phyloP scores from a whole-genome alignment of 176 grass and related monocot genomes.

The Oryza nivara region DNA sequence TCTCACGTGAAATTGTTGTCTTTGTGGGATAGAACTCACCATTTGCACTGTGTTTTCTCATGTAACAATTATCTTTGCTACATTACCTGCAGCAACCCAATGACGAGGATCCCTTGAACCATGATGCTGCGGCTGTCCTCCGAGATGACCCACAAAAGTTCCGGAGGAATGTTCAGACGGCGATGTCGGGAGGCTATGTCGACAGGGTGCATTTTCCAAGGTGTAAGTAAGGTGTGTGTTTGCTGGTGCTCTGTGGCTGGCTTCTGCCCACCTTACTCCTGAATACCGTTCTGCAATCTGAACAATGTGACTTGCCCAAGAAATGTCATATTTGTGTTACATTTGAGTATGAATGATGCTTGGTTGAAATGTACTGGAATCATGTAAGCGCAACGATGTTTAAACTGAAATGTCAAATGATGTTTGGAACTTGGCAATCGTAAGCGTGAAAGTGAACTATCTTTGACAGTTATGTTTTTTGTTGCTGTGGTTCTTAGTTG shows the following conservation, averaged over 20 bases:
- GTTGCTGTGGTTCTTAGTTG: background rate
- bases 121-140: slow-evolving; percentile 60
- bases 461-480: background rate
- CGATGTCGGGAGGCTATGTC: slow-evolving; percentile 62
- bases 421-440: slow-evolving; percentile 18
- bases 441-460: background rate
- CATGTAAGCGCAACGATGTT: background rate
- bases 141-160: slow-evolving; percentile 67
- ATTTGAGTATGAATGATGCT: slow-evolving; percentile 13
- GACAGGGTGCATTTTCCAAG: slow-evolving; percentile 54
- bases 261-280: background rate
- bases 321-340: background rate
- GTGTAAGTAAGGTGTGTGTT: slow-evolving; percentile 37
- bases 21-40: background rate
- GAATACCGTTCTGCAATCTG: slow-evolving; percentile 11
- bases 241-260: background rate
- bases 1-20: background rate
- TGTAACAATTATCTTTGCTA: slow-evolving; percentile 14
- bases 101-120: slow-evolving; percentile 74
- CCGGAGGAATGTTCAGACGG: slow-evolving; percentile 64
- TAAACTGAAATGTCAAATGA: background rate
- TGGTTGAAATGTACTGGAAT: slow-evolving; percentile 5
- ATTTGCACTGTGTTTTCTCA: background rate
- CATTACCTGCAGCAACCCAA: slow-evolving; percentile 60
- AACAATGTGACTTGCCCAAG: slow-evolving; percentile 23